Evolutionary conservation across 2,329 filamentous ascomycete species (phyloP), one percentile per base, ranked within the genome.

Genomic region (Penicillium olsonii): DNA sequence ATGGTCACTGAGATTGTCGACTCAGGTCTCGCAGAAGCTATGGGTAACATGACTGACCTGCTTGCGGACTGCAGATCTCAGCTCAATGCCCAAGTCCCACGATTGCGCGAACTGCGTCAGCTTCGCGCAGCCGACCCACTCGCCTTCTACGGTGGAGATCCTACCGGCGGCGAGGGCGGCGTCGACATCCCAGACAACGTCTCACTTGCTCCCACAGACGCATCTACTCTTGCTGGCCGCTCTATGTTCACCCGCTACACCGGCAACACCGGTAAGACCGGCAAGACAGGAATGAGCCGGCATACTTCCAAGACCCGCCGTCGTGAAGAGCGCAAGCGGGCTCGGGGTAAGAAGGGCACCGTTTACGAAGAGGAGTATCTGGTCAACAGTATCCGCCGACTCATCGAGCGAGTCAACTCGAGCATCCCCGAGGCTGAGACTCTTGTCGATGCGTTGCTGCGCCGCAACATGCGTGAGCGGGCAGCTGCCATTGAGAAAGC

Each of bases 341-440:
- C 94, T 0, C 79, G 90, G 7, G 94, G 94, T 19, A 92, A 96
- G 69, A 97, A 97, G 77, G 94, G 94, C 10, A 96, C 90, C 14
- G 89, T 99, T 5, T 99, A 99, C 70, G 94, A 99, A 70, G 92
- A 97, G 67, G 94, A 97, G 71, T 99, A 99, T 69, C 82, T 99
- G 5, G 86, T 96, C 50, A 94, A 92, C 68, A 92, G 87, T 59
- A 85, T 97, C 29, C 83, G 87, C 11, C 80, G 94, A 19, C 78
- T 99, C 27, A 83, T 96, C 12, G 90, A 95, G 68, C 81, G 92
- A 29, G 84, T 96, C 18, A 90, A 92, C 68, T 78, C 78, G 18
- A 80, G 87, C 2, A 81, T 84, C 42, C 79, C 82, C 1, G 94
- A 99, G 68, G 83, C 90, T 0, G 81, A 84, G 64, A 75, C 85